Conservation (phyloP, 2,329 filamentous ascomycete species). For the Daldinia eschscholtzii region DNA sequence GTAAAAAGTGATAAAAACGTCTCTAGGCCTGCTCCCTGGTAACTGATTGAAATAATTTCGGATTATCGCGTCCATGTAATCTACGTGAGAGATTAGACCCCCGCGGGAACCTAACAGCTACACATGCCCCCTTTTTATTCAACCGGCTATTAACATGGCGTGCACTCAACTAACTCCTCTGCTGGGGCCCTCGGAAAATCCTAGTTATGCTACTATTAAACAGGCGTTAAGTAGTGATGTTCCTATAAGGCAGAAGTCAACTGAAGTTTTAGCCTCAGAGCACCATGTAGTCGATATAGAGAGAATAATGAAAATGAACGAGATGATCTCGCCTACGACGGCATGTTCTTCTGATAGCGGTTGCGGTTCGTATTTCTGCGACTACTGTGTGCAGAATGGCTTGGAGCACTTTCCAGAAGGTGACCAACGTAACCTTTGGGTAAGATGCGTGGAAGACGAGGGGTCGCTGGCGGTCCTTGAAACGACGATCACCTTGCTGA, state of each 20-base stretch:
- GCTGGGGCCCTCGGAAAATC: conserved; percentile 13
- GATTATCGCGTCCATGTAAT: neutral
- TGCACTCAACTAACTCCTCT: conserved; percentile 36
- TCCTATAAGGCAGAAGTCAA: conserved; percentile 8
- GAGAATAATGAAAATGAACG: neutral
- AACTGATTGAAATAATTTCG: neutral
- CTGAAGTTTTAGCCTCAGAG: conserved; percentile 6
- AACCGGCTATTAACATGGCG: conserved; percentile 10
- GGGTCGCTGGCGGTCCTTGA: conserved; percentile 35
- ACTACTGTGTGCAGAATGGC: conserved; percentile 41
- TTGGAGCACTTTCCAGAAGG: conserved; percentile 31
- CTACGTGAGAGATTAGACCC: neutral
- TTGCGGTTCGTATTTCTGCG: conserved; percentile 27
- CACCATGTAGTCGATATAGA: conserved; percentile 32
- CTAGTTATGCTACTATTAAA: conserved; percentile 38
- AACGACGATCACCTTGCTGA: conserved; percentile 39
- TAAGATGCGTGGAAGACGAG: conserved; percentile 26
- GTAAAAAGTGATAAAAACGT: conserved; percentile 10
- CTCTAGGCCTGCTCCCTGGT: neutral
- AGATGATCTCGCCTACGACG: neutral
- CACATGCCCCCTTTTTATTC: neutral
- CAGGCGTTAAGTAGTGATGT: conserved; percentile 31
- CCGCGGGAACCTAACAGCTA: neutral
- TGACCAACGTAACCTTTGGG: conserved; percentile 25
- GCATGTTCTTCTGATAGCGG: neutral